These are phyloP conservation scores for Debaryomycetaceae sp. DNA, from an alignment of 1,139 yeast genomes.

Conservation along the genomic window DNA sequence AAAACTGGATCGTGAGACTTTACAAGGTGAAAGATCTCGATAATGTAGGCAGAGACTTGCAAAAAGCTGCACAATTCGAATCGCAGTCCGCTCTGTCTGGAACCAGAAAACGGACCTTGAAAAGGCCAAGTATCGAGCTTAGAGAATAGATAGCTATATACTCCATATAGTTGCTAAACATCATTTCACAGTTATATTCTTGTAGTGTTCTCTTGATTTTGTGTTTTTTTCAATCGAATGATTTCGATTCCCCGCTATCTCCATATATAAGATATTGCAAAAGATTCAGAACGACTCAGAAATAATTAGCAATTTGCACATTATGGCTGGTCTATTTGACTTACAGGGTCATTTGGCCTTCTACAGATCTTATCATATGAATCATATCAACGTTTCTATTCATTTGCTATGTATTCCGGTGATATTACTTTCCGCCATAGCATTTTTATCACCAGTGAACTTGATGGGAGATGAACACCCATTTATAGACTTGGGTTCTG, in stretches of 20 bases:
- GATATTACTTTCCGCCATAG: conserved; percentile 57
- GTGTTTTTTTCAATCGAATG: neutral
- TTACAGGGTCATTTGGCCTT: conserved; percentile 69
- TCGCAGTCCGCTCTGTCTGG: conserved; percentile 22
- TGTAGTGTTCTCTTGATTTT: neutral
- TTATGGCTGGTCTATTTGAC: conserved; percentile 38
- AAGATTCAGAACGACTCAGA: no score
- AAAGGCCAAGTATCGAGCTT: conserved; percentile 53
- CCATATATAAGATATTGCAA: no score
- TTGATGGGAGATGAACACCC: conserved; percentile 21
- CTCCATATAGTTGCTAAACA: neutral
- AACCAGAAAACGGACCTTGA: conserved; percentile 46
- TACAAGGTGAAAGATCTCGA: conserved; percentile 91
- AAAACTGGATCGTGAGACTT: conserved; percentile 95
- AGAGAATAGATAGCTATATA: conserved; percentile 27
- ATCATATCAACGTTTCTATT: conserved; percentile 66
- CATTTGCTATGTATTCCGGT: conserved; percentile 81
- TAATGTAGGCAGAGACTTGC: conserved; percentile 75
- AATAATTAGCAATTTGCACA: no score
- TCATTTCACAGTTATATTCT: neutral
- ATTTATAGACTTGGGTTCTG: conserved; percentile 37
- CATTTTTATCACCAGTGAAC: conserved; percentile 27
- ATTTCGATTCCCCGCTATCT: no score
- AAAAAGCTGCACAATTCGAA: conserved; percentile 47
- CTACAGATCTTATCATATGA: conserved; percentile 79